Evolutionary conservation across 2,329 filamentous ascomycete species (phyloP).

Genomic region (Cercospora sp.): DNA sequence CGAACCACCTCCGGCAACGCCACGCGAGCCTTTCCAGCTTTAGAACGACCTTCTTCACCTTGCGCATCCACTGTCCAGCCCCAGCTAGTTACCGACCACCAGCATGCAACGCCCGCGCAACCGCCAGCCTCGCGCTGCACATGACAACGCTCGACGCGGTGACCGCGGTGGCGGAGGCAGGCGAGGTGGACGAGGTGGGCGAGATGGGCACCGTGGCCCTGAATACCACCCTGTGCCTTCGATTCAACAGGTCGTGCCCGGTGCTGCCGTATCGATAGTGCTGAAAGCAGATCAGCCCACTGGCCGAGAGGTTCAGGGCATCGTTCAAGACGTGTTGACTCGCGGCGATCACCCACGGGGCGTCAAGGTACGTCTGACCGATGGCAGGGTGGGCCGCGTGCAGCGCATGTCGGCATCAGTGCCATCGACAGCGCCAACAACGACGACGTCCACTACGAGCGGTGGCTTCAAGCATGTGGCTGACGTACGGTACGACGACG

Average conservation of each 20-base stretch:
- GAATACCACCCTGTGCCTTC: constrained; percentile 33
- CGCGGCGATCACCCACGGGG: constrained; percentile 67
- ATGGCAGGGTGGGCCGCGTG: constrained; percentile 72
- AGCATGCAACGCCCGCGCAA: constrained; percentile 37
- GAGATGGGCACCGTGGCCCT: constrained; percentile 6
- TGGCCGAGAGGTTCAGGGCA: constrained; percentile 67
- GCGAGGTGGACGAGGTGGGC: neutral
- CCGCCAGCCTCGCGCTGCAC: constrained; percentile 30
- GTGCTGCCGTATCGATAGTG: constrained; percentile 68
- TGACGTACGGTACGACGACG: constrained; percentile 7
- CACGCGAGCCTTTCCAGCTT: neutral
- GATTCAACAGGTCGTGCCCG: constrained; percentile 55
- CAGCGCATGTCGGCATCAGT: constrained; percentile 55
- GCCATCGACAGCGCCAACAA: neutral
- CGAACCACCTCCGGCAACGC: neutral
- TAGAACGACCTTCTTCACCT: neutral
- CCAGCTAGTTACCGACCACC: neutral
- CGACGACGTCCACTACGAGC: neutral
- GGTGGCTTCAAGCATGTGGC: constrained; percentile 21
- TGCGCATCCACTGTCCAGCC: neutral
- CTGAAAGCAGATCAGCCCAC: constrained; percentile 75
- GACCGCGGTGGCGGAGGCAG: neutral
- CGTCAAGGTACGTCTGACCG: constrained; percentile 70
- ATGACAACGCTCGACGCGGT: constrained; percentile 14
- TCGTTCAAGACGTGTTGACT: constrained; percentile 68